Conservation (phyloP, 768 basidiomycete genomes). For the Amanita jacksonii region DNA sequence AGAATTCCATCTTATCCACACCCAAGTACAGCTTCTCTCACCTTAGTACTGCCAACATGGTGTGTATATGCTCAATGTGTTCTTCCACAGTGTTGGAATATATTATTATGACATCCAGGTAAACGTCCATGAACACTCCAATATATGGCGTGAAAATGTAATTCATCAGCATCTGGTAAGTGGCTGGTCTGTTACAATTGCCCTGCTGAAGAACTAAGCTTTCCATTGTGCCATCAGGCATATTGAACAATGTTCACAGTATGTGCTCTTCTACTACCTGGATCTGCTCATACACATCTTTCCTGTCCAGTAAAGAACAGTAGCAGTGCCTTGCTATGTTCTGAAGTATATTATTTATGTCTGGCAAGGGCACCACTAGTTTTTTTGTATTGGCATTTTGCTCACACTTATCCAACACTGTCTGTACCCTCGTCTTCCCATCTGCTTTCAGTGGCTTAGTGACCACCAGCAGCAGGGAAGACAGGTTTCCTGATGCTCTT, state of each 20-base stretch:
- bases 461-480: neutral
- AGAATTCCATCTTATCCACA: slow-evolving; percentile 18
- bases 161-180: slow-evolving; percentile 30
- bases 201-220: slow-evolving; percentile 25
- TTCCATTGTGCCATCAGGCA: too few species aligned
- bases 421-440: too few species aligned
- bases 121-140: slow-evolving; percentile 18
- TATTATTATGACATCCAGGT: slow-evolving; percentile 31
- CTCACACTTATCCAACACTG: too few species aligned
- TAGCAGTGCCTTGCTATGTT: too few species aligned
- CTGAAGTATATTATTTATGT: too few species aligned
- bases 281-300: slow-evolving; percentile 30
- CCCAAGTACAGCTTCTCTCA: slow-evolving; percentile 21
- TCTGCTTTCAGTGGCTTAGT: neutral
- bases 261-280: slow-evolving; percentile 21
- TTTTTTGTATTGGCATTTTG: too few species aligned
- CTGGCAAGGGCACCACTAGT: too few species aligned
- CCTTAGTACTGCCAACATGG: slow-evolving; percentile 18
- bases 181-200: slow-evolving; percentile 17
- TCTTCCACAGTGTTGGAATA: slow-evolving; percentile 27
- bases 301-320: too few species aligned
- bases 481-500: neutral
- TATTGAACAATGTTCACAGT: too few species aligned
- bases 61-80: slow-evolving; percentile 20
- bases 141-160: slow-evolving; percentile 22